Conservation (phyloP, 2,329 filamentous ascomycete genomes). For the Raffaelea albimanens region DNA sequence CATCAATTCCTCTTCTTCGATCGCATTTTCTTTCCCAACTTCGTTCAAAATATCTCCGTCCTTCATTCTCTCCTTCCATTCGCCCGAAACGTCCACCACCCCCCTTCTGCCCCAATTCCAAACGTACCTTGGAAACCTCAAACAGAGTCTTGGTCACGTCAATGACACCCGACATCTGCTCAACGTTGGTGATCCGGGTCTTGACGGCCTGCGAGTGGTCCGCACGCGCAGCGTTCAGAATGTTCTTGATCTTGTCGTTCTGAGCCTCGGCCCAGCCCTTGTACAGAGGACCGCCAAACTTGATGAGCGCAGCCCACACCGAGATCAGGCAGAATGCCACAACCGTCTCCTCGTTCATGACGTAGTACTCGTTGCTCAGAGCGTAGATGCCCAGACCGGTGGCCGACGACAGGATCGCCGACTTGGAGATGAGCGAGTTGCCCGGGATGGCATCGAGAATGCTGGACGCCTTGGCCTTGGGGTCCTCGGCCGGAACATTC, state of each 20-base stretch:
- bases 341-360: conserved; percentile 97
- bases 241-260: conserved; percentile 85
- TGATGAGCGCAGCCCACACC: conserved; percentile 86
- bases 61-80: no score
- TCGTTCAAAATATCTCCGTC: no score
- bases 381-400: conserved; percentile 87
- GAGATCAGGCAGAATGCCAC: conserved; percentile 86
- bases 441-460: conserved; percentile 90
- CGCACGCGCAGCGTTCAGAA: conserved; percentile 86
- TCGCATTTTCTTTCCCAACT: no score
- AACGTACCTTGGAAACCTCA: conserved; percentile 84
- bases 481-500: conserved; percentile 78
- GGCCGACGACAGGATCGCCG: conserved; percentile 87
- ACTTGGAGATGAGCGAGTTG: conserved; percentile 88
- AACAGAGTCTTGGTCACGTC: conserved; percentile 96
- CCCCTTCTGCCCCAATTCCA: no score
- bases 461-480: conserved; percentile 94
- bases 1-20: no score
- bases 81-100: no score
- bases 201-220: conserved; percentile 96
- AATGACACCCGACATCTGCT: conserved; percentile 89
- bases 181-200: conserved; percentile 84
- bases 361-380: conserved; percentile 99
- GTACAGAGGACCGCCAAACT: conserved; percentile 89
- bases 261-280: conserved; percentile 84